Percentiles rank a stretch among this genome's conserved stretches.
Evolutionary conservation across 805 yeast genomes (phyloP).

Genomic region (Komagataella ulmi): DNA sequence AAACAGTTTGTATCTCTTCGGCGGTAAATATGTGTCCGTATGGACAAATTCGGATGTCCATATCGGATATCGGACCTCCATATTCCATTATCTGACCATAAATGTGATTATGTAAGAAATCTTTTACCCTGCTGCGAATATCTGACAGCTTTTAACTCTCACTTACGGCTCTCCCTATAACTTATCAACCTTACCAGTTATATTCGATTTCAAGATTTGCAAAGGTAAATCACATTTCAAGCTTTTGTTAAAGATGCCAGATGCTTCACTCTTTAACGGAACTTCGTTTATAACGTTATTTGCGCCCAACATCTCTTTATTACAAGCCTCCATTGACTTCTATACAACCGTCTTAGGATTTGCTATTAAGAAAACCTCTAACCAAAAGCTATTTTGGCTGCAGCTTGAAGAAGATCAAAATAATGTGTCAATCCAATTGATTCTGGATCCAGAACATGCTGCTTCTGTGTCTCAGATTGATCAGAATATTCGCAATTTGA

Average conservation of each 20-base stretch:
- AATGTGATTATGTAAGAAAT: neutral
- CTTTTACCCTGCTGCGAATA: neutral
- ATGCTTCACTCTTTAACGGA: slow-evolving; percentile 36
- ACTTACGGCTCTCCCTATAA: neutral
- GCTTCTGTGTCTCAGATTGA: slow-evolving; percentile 7
- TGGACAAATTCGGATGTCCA: neutral
- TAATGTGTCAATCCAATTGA: slow-evolving; percentile 10
- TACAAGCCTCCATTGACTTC: slow-evolving; percentile 36
- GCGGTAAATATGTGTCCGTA: neutral
- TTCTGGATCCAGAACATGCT: slow-evolving; percentile 13
- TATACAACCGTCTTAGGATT: slow-evolving; percentile 35
- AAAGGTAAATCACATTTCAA: neutral
- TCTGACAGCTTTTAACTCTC: neutral
- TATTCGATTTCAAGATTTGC: neutral
- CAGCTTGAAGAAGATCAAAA: slow-evolving; percentile 16
- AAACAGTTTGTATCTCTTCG: neutral
- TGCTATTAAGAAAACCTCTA: slow-evolving; percentile 14
- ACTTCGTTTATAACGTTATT: slow-evolving; percentile 35
- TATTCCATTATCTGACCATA: neutral
- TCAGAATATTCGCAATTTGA: slow-evolving; percentile 13
- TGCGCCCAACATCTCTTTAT: slow-evolving; percentile 34
- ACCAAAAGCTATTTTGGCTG: slow-evolving; percentile 15
- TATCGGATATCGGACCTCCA: neutral
- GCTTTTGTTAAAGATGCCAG: neutral
- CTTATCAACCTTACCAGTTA: neutral